These are phyloP conservation scores for Rhodotorula sp. DNA, from an alignment of 1,284 basidiomycete species.

Conservation along the genomic window DNA sequence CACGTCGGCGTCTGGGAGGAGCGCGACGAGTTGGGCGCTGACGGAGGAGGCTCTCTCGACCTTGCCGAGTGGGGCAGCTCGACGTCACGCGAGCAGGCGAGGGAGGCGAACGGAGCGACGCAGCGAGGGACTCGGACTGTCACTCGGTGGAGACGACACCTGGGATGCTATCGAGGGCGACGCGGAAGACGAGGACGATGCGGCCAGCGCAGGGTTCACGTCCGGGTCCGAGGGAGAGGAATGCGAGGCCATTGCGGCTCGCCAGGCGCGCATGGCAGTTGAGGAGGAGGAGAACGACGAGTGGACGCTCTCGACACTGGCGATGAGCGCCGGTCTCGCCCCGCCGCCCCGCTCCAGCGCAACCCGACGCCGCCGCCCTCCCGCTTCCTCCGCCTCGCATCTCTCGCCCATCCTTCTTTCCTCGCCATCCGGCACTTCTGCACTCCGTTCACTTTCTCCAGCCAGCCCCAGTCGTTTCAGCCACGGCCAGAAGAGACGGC, in stretches of 20 bases:
- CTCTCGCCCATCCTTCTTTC: neutral
- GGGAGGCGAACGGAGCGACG: too few relatives aligned
- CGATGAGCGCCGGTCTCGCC: constrained; percentile 7
- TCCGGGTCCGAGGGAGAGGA: constrained; percentile 14
- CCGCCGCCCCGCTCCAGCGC: neutral
- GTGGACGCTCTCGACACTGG: constrained; percentile 8
- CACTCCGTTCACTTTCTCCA: neutral
- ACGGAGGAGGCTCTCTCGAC: constrained; percentile 12
- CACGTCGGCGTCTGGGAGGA: too few relatives aligned
- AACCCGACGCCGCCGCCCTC: neutral
- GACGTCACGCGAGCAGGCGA: neutral
- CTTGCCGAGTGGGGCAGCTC: constrained; percentile 1
- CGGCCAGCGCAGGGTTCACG: constrained; percentile 10
- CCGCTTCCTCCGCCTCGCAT: neutral
- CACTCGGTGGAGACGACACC: too few relatives aligned
- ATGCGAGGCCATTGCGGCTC: neutral
- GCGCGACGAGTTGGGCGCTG: neutral
- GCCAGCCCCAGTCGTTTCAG: neutral
- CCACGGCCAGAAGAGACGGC: constrained; percentile 8
- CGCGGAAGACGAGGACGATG: constrained; percentile 1
- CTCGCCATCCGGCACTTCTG: neutral
- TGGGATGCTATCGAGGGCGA: neutral
- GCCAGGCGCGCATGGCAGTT: neutral
- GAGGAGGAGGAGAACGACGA: constrained; percentile 6
- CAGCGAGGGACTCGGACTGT: too few relatives aligned